A percentile compares a stretch with the other conserved stretches of the same genome.
phyloP scores from a whole-genome alignment of 768 basidiomycete genomes.

The Suillus discolor region DNA sequence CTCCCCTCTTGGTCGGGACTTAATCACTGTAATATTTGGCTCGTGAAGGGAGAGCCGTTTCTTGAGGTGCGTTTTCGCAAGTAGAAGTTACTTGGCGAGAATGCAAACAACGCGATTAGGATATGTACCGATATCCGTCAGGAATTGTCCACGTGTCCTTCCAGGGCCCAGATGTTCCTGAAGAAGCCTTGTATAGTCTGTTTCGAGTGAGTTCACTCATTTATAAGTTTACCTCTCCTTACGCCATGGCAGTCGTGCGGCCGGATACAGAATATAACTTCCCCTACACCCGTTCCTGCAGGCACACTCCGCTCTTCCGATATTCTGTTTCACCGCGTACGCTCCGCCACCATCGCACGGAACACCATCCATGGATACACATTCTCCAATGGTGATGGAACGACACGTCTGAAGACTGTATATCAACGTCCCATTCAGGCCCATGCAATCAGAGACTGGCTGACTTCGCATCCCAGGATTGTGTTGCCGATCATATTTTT shows the following conservation, averaged over 20 bases:
- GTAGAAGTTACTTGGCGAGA: slow-evolving; percentile 3
- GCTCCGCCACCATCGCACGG: slow-evolving; percentile 78
- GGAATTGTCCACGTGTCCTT: slow-evolving; percentile 75
- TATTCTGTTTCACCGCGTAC: slow-evolving; percentile 62
- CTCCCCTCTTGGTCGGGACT: slow-evolving; percentile 66
- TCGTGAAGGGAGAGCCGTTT: slow-evolving; percentile 82
- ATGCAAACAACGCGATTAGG: slow-evolving; percentile 45
- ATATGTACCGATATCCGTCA: slow-evolving; percentile 83
- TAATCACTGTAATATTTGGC: slow-evolving; percentile 57
- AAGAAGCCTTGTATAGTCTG: slow-evolving; percentile 76
- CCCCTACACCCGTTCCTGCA: slow-evolving; percentile 61
- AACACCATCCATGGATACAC: slow-evolving; percentile 75
- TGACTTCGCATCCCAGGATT: slow-evolving; percentile 84
- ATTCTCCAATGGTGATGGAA: slow-evolving; percentile 30
- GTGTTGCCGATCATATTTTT: slow-evolving; percentile 79
- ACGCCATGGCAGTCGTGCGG: slow-evolving; percentile 69
- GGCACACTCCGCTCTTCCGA: slow-evolving; percentile 68
- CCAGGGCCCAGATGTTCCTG: slow-evolving; percentile 85
- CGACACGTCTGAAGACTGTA: slow-evolving; percentile 51
- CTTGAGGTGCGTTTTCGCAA: slow-evolving; percentile 56
- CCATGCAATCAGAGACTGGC: slow-evolving; percentile 75
- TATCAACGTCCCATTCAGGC: slow-evolving; percentile 70
- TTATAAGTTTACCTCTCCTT: neutral
- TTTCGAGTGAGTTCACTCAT: slow-evolving; percentile 59
- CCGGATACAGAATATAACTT: slow-evolving; percentile 65